phyloP scores from a whole-genome alignment of 805 yeast genomes.

The Schwanniomyces vanrijiae region DNA sequence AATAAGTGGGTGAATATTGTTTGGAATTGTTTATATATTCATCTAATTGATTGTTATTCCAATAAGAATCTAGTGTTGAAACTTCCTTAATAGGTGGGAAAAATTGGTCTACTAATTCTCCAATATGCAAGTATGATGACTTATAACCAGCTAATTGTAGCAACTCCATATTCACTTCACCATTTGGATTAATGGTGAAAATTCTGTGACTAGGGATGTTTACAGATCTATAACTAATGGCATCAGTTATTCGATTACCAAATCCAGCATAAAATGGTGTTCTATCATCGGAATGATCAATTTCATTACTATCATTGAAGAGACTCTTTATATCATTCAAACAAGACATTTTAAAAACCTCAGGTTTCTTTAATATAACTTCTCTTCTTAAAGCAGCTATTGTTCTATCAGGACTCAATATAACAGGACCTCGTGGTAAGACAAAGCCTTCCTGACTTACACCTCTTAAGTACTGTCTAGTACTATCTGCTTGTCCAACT shows the following conservation, averaged over 20 bases:
- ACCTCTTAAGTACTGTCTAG: slow-evolving; percentile 77
- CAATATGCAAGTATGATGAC: slow-evolving; percentile 83
- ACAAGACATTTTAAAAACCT: slow-evolving; percentile 98
- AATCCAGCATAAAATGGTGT: slow-evolving; percentile 97
- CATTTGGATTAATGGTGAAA: slow-evolving; percentile 93
- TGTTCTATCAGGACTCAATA: slow-evolving; percentile 91
- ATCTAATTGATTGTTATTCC: slow-evolving; percentile 37
- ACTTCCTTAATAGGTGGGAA: slow-evolving; percentile 72
- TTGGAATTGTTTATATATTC: slow-evolving; percentile 24
- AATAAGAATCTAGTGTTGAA: slow-evolving; percentile 27
- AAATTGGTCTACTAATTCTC: slow-evolving; percentile 94
- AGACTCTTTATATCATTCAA: slow-evolving; percentile 78
- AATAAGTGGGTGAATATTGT: slow-evolving; percentile 11
- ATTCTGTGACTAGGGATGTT: slow-evolving; percentile 92
- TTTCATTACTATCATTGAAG: slow-evolving; percentile 38
- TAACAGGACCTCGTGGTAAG: slow-evolving; percentile 90
- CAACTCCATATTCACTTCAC: slow-evolving; percentile 96
- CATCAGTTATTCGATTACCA: slow-evolving; percentile 96
- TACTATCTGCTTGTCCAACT: slow-evolving; percentile 92
- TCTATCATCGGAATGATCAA: slow-evolving; percentile 38
- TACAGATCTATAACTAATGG: slow-evolving; percentile 88
- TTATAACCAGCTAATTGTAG: slow-evolving; percentile 91
- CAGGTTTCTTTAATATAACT: slow-evolving; percentile 91
- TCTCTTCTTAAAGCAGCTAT: slow-evolving; percentile 93
- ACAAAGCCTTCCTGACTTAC: slow-evolving; percentile 67